phyloP scores from a whole-genome alignment of 2,329 filamentous ascomycete species.

The Tolypocladium tundrense region DNA sequence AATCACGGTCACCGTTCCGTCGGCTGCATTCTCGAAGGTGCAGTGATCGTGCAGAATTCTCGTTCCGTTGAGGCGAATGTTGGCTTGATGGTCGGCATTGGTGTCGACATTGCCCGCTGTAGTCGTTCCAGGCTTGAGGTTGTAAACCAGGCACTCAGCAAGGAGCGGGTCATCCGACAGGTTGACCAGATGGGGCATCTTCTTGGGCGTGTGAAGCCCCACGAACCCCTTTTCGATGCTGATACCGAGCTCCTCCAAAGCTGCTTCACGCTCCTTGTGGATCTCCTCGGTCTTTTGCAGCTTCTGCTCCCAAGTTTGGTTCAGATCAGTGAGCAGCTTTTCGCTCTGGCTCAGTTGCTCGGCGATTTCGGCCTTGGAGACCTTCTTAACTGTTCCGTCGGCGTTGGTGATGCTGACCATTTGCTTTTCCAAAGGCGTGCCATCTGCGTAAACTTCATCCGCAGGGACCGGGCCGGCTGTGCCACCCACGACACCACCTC shows the following conservation, averaged over 20 bases:
- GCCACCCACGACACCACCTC: constrained; percentile 37
- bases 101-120: constrained; percentile 91
- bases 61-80: constrained; percentile 88
- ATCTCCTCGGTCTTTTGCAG: constrained; percentile 90
- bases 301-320: constrained; percentile 98
- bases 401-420: constrained; percentile 86
- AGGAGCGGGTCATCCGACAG: constrained; percentile 88
- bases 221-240: constrained; percentile 98
- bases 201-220: constrained; percentile 90
- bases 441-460: constrained; percentile 82
- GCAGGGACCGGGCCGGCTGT: constrained; percentile 43
- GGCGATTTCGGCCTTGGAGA: constrained; percentile 95
- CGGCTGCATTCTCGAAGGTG: constrained; percentile 75
- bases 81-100: constrained; percentile 61
- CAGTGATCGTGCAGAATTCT: constrained; percentile 91
- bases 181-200: constrained; percentile 98
- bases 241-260: constrained; percentile 91
- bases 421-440: constrained; percentile 87
- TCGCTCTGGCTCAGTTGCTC: constrained; percentile 95
- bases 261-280: constrained; percentile 92
- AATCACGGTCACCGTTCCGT: constrained; percentile 85
- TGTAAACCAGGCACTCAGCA: constrained; percentile 94
- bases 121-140: constrained; percentile 89
- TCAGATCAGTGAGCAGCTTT: constrained; percentile 89
- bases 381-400: constrained; percentile 84